Evolutionary conservation across 129 eudicot species (phyloP).

Genomic region (Chrysanthemum seticuspe): DNA sequence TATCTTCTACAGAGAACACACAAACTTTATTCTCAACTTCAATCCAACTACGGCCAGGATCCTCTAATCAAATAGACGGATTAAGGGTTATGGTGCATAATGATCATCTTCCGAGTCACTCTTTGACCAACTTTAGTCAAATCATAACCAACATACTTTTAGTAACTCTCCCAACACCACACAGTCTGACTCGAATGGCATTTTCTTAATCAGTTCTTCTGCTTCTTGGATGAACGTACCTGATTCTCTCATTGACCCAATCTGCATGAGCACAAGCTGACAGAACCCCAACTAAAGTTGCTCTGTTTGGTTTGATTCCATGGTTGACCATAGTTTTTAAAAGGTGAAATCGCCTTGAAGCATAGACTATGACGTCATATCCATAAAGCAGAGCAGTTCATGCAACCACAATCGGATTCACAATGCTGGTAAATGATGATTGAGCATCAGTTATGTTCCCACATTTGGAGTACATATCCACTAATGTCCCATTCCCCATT

Average conservation of each 20-base stretch:
- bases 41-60: slow-evolving; percentile 36
- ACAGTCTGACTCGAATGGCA: slow-evolving; percentile 53
- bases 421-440: slow-evolving; percentile 43
- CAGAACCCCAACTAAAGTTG: slow-evolving; percentile 61
- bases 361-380: slow-evolving; percentile 51
- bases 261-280: slow-evolving; percentile 63
- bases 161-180: slow-evolving; percentile 53
- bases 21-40: slow-evolving; percentile 46
- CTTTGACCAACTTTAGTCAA: slow-evolving; percentile 60
- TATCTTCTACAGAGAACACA: slow-evolving; percentile 56
- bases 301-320: slow-evolving; percentile 54
- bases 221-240: slow-evolving; percentile 49
- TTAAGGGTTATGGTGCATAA: slow-evolving; percentile 38
- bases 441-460: slow-evolving; percentile 58
- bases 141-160: slow-evolving; percentile 68
- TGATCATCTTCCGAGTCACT: slow-evolving; percentile 51
- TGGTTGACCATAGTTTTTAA: slow-evolving; percentile 46
- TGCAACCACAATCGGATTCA: slow-evolving; percentile 65
- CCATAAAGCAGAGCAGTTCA: slow-evolving; percentile 72
- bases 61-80: slow-evolving; percentile 59
- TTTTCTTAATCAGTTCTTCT: slow-evolving; percentile 49
- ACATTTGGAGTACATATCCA: slow-evolving; percentile 78
- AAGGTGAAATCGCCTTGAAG: slow-evolving; percentile 43
- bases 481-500: slow-evolving; percentile 53
- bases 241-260: slow-evolving; percentile 52